Percentiles rank a stretch among this genome's conserved stretches.
Conservation (phyloP, 192 early-diverging fungal species). For the Linnemannia elongata region DNA sequence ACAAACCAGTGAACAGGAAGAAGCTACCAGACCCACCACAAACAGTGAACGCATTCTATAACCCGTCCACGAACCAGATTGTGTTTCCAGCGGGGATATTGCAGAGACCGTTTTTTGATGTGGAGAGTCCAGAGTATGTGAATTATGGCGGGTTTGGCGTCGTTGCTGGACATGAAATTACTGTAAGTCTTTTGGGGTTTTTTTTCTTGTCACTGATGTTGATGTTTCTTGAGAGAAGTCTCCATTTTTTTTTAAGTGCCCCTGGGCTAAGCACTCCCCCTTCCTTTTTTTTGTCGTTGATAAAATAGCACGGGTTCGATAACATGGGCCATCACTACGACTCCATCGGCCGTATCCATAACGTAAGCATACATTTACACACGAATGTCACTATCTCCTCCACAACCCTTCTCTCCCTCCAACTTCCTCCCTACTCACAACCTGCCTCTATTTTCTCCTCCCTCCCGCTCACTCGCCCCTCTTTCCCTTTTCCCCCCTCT, state of each 20-base stretch:
- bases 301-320: conserved; percentile 64
- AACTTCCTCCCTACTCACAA: no score
- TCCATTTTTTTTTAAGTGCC: no score
- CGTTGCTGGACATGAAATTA: conserved; percentile 68
- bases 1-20: conserved; percentile 38
- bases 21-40: conserved; percentile 47
- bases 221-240: no score
- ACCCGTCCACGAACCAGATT: conserved; percentile 44
- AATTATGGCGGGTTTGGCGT: conserved; percentile 75
- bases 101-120: conserved; percentile 65
- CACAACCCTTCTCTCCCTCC: no score
- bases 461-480: not conserved
- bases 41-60: conserved; percentile 66
- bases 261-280: not conserved
- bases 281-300: not conserved
- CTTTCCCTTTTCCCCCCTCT: not conserved
- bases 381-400: no score
- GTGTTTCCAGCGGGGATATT: conserved; percentile 71
- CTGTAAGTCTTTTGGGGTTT: conserved; percentile 31
- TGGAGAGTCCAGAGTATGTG: conserved; percentile 64
- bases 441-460: not conserved
- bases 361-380: not conserved
- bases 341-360: conserved; percentile 28
- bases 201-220: not conserved
- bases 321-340: conserved; percentile 61